These are phyloP conservation scores for Geotrichum aggregatum DNA, from an alignment of 1,139 yeast species.

Conservation along the genomic window DNA sequence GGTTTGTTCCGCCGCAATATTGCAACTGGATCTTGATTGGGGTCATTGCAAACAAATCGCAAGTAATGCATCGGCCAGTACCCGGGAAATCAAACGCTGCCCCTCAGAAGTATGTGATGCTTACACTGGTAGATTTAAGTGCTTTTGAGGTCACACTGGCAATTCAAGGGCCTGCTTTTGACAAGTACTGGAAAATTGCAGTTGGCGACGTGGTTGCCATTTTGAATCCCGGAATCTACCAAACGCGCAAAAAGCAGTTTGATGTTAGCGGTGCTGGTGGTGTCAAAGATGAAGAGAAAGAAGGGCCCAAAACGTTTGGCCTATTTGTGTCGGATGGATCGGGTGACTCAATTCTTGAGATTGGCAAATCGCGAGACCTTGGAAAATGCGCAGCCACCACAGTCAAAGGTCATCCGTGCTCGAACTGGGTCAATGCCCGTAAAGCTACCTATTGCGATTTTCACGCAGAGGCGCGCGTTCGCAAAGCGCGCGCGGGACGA, in stretches of 20 bases:
- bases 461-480: constrained; percentile 60
- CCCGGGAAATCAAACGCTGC: neutral
- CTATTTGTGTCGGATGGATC: constrained; percentile 50
- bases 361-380: constrained; percentile 68
- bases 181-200: constrained; percentile 64
- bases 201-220: constrained; percentile 73
- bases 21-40: constrained; percentile 76
- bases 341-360: constrained; percentile 55
- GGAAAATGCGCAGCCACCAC: constrained; percentile 59
- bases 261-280: constrained; percentile 19
- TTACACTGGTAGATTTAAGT: constrained; percentile 66
- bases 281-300: constrained; percentile 18
- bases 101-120: constrained; percentile 52
- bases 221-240: constrained; percentile 64
- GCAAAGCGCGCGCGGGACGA: constrained; percentile 53
- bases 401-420: constrained; percentile 51
- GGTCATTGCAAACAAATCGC: constrained; percentile 56
- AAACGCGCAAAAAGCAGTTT: constrained; percentile 29
- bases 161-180: constrained; percentile 64
- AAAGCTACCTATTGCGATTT: constrained; percentile 60
- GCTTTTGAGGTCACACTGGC: constrained; percentile 52
- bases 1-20: constrained; percentile 62
- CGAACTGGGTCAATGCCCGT: constrained; percentile 53
- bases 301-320: constrained; percentile 48
- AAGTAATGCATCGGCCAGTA: constrained; percentile 38